Evolutionary conservation across 2,329 filamentous ascomycete species (phyloP).

Genomic region (Aspergillus sp.): DNA sequence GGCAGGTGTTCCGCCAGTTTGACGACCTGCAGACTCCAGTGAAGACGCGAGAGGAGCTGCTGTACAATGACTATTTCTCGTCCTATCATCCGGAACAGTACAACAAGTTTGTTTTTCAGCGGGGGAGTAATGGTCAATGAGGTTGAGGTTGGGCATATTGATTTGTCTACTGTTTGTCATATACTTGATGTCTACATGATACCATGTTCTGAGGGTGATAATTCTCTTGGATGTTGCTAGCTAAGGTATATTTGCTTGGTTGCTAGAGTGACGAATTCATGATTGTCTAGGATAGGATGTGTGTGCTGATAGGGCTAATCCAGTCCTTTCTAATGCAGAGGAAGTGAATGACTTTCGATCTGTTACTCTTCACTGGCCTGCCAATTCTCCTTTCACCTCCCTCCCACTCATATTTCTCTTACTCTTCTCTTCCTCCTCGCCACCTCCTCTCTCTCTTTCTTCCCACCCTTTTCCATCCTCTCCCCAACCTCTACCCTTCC

Average conservation of each 20-base stretch:
- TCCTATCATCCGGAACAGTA: slow-evolving; percentile 17
- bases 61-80: slow-evolving; percentile 32
- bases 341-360: neutral
- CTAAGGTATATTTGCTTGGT: too few species aligned
- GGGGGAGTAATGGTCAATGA: neutral
- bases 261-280: too few species aligned
- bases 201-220: too few species aligned
- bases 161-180: neutral
- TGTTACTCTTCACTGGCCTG: neutral
- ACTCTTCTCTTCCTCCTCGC: neutral
- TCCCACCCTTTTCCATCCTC: neutral
- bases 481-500: neutral
- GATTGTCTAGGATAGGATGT: too few species aligned
- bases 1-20: slow-evolving; percentile 30
- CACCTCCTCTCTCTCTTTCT: neutral
- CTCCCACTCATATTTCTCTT: neutral
- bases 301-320: too few species aligned
- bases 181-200: neutral
- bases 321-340: too few species aligned
- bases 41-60: slow-evolving; percentile 22
- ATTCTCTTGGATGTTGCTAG: too few species aligned
- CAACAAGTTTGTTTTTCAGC: slow-evolving; percentile 22
- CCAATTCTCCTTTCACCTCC: neutral
- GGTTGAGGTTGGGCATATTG: neutral
- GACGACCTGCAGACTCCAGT: slow-evolving; percentile 17